These are phyloP conservation scores for Nectriaceae sp. DNA, from an alignment of 2,329 filamentous ascomycete species.

Conservation along the genomic window DNA sequence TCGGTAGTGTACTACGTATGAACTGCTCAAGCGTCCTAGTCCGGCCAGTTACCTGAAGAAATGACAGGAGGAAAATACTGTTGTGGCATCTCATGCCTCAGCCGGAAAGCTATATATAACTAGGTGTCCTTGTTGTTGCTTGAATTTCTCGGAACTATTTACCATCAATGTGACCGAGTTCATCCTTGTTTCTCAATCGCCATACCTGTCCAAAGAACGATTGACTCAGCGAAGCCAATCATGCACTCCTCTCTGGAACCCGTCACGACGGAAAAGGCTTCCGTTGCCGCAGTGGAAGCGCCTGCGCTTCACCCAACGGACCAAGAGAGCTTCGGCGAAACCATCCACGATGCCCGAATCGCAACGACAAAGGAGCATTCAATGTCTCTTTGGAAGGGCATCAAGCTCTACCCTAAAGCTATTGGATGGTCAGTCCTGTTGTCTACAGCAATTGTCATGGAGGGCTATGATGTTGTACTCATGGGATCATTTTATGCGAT, in stretches of 20 bases:
- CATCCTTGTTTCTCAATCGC: no score
- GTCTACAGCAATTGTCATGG: slow-evolving; percentile 26
- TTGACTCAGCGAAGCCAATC: background rate
- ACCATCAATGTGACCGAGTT: no score
- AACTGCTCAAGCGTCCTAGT: no score
- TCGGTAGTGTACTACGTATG: no score
- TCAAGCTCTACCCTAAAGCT: slow-evolving; percentile 19
- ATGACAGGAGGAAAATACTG: no score
- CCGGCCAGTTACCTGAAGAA: no score
- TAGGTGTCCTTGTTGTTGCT: no score
- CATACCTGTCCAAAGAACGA: no score
- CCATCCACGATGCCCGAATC: slow-evolving; percentile 10
- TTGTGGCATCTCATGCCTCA: no score
- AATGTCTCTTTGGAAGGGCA: slow-evolving; percentile 34
- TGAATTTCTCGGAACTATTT: no score
- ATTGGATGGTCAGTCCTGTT: slow-evolving; percentile 17
- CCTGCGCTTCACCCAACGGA: background rate
- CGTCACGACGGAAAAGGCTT: background rate
- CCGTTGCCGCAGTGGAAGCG: background rate
- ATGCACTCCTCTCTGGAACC: background rate
- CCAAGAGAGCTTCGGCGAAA: slow-evolving; percentile 2
- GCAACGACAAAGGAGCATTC: slow-evolving; percentile 12
- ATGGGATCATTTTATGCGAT: slow-evolving; percentile 21
- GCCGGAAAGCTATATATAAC: no score
- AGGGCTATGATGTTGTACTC: slow-evolving; percentile 21